Percentiles rank a stretch among this genome's conserved stretches.
These are phyloP conservation scores for Didymella arachidicola DNA, from an alignment of 2,329 filamentous ascomycete genomes.

Conservation along the genomic window DNA sequence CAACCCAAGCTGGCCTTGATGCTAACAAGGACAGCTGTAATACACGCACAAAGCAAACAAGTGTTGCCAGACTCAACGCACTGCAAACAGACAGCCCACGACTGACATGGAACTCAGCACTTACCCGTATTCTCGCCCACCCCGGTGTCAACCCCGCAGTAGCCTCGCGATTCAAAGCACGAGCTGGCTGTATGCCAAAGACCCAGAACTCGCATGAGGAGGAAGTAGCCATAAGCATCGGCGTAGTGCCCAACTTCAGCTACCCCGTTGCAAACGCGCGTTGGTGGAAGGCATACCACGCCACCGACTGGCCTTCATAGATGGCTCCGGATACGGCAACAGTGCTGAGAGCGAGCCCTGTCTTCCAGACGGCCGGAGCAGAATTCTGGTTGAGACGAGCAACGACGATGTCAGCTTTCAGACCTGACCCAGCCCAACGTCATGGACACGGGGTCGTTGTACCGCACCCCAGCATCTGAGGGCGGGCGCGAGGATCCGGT, in stretches of 20 bases:
- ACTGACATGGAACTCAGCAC: constrained; percentile 19
- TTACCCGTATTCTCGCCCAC: constrained; percentile 9
- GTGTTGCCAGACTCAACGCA: background rate
- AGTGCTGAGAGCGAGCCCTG: too few species aligned
- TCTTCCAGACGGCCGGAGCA: too few species aligned
- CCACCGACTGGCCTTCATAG: background rate
- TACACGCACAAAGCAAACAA: background rate
- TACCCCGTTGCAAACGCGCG: constrained; percentile 24
- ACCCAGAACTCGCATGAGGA: background rate
- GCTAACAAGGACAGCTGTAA: background rate
- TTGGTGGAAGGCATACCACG: constrained; percentile 21
- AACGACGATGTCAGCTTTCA: background rate
- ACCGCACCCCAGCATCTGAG: background rate
- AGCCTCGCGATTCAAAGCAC: constrained; percentile 14
- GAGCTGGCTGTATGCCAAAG: background rate
- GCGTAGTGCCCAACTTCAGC: constrained; percentile 39
- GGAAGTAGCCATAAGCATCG: background rate
- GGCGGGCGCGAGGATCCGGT: background rate
- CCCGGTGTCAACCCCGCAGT: constrained; percentile 9
- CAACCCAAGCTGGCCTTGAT: background rate
- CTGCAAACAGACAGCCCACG: background rate
- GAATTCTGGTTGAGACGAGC: too few species aligned
- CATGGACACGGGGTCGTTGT: background rate
- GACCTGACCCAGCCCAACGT: background rate
- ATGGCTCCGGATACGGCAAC: background rate